Base-by-base conservation (phyloP, 2,329 filamentous ascomycete species). In the Penicillium sp. region DNA sequence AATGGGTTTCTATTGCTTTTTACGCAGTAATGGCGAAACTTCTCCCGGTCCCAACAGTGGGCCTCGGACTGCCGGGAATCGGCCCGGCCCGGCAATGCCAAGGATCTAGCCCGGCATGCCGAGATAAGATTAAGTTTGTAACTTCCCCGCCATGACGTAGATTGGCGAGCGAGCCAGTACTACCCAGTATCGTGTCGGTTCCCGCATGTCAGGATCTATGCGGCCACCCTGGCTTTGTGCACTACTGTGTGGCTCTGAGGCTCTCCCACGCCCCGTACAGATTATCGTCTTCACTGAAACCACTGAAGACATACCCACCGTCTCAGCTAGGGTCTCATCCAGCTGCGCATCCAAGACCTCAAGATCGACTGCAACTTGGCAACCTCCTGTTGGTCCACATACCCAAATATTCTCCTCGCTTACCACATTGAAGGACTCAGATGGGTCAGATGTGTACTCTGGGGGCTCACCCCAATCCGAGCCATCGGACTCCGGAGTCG, bases 11-110 rank as follows among this genome's bases (percentile, higher is more conserved):
- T n/a, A n/a, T n/a, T n/a, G n/a, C n/a, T n/a, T n/a, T n/a, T n/a
- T n/a, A n/a, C n/a, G n/a, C n/a, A n/a, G n/a, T n/a, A 35, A 30
- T 30, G 41, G 41, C 41, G 36, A 50, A 41, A 46, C 57, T 54
- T 58, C 56, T 53, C 41, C 35, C 46, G 40, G 54, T 50, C 25
- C 55, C 43, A 54, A 29, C 39, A 36, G 57, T 59, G 58, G 58
- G 58, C 46, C 49, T 9, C 11, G 28, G 56, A 53, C 33, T 31
- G 51, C 58, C 58, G 58, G 58, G 33, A 49, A 52, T 56, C 56
- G 58, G 56, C 45, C n/a, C n/a, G n/a, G n/a, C n/a, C 57, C 54
- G 56, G 50, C 14, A 35, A 53, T 58, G 55, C 57, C 58, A 57
- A 48, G 42, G n/a, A n/a, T n/a, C n/a, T n/a, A n/a, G n/a, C n/a